A percentile compares a stretch with the other conserved stretches of the same genome.
These are phyloP conservation scores for Imleria badia DNA, from an alignment of 768 basidiomycete species.

Conservation along the genomic window DNA sequence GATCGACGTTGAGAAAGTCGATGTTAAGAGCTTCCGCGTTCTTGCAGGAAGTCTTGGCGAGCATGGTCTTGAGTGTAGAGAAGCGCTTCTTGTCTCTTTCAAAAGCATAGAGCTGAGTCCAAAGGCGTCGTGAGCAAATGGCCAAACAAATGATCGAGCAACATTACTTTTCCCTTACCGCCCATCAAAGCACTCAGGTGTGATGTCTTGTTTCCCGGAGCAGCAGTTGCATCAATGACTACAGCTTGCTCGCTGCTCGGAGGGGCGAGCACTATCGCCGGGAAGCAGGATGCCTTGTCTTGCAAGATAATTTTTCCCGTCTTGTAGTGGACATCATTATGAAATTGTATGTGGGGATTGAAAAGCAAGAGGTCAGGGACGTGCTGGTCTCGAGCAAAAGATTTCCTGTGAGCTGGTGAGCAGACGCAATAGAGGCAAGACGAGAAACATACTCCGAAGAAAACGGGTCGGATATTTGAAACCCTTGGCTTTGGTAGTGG, in stretches of 20 bases:
- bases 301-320: slow-evolving; percentile 88
- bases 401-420: slow-evolving; percentile 41
- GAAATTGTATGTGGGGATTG: slow-evolving; percentile 62
- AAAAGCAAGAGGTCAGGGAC: slow-evolving; percentile 82
- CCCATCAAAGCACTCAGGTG: slow-evolving; percentile 88
- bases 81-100: slow-evolving; percentile 85
- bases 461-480: slow-evolving; percentile 49
- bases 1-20: slow-evolving; percentile 85
- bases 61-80: slow-evolving; percentile 81
- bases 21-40: slow-evolving; percentile 75
- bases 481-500: slow-evolving; percentile 57
- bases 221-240: slow-evolving; percentile 93
- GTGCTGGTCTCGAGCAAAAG: slow-evolving; percentile 75
- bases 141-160: not conserved
- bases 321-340: slow-evolving; percentile 69
- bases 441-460: slow-evolving; percentile 43
- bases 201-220: slow-evolving; percentile 97
- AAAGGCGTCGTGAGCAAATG: not conserved
- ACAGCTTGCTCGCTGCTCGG: slow-evolving; percentile 48
- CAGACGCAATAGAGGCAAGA: not conserved
- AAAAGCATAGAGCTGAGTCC: slow-evolving; percentile 75
- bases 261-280: slow-evolving; percentile 82
- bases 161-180: slow-evolving; percentile 70
- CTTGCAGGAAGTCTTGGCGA: slow-evolving; percentile 75
- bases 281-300: slow-evolving; percentile 98